Percentiles rank a stretch among this genome's conserved stretches.
phyloP scores from a whole-genome alignment of 345 rosid species.

The Salix arbutifolia region DNA sequence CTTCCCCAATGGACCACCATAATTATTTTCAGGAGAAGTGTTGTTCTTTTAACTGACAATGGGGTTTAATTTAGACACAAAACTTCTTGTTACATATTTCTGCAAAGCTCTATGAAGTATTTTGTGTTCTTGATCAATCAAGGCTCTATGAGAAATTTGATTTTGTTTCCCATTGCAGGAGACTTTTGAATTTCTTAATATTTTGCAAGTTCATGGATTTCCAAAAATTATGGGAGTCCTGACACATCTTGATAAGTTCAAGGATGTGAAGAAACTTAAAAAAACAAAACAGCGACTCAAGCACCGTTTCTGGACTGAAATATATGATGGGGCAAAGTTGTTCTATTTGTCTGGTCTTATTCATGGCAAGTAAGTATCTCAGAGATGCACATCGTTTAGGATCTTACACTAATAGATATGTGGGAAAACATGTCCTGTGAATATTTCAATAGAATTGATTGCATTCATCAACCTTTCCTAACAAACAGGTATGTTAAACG shows the following conservation, averaged over 20 bases:
- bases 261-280: conserved; percentile 81
- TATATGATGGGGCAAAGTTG: conserved; percentile 78
- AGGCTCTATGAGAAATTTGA: neutral
- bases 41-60: neutral
- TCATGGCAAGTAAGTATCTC: conserved; percentile 72
- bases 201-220: conserved; percentile 91
- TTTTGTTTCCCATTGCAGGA: conserved; percentile 47
- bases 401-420: no score
- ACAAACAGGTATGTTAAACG: conserved; percentile 65
- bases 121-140: neutral
- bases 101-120: neutral
- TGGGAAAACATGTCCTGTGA: neutral
- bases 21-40: neutral
- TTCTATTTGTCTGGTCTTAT: conserved; percentile 86
- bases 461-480: neutral
- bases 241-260: conserved; percentile 91
- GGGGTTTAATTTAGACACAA: neutral
- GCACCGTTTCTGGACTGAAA: conserved; percentile 98
- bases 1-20: neutral
- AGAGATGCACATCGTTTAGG: neutral
- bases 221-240: conserved; percentile 95
- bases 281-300: conserved; percentile 86
- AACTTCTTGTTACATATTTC: neutral
- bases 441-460: neutral
- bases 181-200: conserved; percentile 91